These are phyloP conservation scores for Umbelopsis vinacea DNA, from an alignment of 192 early-diverging fungal genomes.

Conservation along the genomic window DNA sequence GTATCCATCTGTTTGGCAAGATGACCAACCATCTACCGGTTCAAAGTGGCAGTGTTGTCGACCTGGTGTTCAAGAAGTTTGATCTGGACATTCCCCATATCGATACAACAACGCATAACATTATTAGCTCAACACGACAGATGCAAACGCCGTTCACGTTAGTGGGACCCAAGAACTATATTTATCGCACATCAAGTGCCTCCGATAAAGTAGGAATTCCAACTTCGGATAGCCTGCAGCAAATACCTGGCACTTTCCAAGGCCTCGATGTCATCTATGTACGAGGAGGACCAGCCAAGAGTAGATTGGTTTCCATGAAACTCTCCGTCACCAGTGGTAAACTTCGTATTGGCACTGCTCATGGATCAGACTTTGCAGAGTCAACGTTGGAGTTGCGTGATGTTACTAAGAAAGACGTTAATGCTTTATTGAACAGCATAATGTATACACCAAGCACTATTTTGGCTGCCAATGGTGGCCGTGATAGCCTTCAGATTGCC, in stretches of 20 bases:
- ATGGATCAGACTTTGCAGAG: constrained; percentile 30
- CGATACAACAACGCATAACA: constrained; percentile 24
- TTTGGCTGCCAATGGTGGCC: constrained; percentile 27
- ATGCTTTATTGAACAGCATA: constrained; percentile 33
- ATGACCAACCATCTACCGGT: constrained; percentile 56
- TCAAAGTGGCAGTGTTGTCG: constrained; percentile 53
- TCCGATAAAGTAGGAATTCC: neutral
- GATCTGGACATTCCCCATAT: constrained; percentile 49
- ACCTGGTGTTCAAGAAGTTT: constrained; percentile 50
- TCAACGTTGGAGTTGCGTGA: constrained; percentile 23
- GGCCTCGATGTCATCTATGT: constrained; percentile 56
- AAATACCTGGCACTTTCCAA: constrained; percentile 48
- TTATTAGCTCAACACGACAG: constrained; percentile 20
- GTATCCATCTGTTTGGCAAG: constrained; percentile 61
- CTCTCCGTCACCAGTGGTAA: constrained; percentile 27
- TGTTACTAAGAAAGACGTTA: constrained; percentile 34
- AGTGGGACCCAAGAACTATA: constrained; percentile 35
- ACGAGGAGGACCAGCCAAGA: constrained; percentile 41
- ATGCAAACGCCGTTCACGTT: constrained; percentile 21
- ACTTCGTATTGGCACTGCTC: constrained; percentile 20
- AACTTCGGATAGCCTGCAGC: constrained; percentile 13
- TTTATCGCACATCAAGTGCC: constrained; percentile 27
- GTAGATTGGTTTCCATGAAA: constrained; percentile 25
- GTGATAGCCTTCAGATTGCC: constrained; percentile 12
- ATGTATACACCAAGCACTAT: constrained; percentile 33